Base-by-base conservation (phyloP, 768 basidiomycete genomes). In the Boletus pseudopeckii region DNA sequence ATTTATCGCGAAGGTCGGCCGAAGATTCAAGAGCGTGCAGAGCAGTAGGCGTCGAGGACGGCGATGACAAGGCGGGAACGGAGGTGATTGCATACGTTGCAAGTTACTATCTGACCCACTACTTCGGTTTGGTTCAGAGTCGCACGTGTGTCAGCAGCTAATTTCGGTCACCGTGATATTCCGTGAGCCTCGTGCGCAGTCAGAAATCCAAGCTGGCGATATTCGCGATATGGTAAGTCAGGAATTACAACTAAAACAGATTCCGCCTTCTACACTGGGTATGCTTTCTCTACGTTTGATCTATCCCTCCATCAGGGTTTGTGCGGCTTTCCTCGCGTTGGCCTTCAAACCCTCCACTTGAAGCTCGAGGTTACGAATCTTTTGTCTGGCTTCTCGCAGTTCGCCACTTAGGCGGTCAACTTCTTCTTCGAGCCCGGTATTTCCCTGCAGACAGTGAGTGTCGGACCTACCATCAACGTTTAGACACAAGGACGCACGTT, bases 311-410 rank as follows among this genome's bases (percentile, higher is more conserved):
- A 76, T 52, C 56, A 92, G 67, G 36, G 85, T 75, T 66, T 87
- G 81, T 13, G 86, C 86, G 2, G 89, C 90, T 64, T 82, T 88
- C 62, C 81, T 77, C 52, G 90, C 88, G 63, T 92, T 92, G 17
- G 84, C 83, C 53, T 80, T 80, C 58, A 90, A 69, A 14, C 77
- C 76, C 72, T 93, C 90, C 18, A 92, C 82, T 72, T 91, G 88
- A 54, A 93, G 66, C 72, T 94, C 92, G 46, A 95, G 71, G 61
- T 86, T 86, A 53, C 93, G 77, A 49, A 95, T 92, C 74, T 88
- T 83, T 70, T 85, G 84, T 37, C 87, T 78, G 33, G 90, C 86
- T 24, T 92, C 91, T 28, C 90, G 80, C 42, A 95, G 78, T 62
- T 92, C 88, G 2, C 69, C 68, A 13, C 69, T 78, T 50, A 94